phyloP scores from a whole-genome alignment of 2,329 filamentous ascomycete genomes.

The Raffaelea albimanens region DNA sequence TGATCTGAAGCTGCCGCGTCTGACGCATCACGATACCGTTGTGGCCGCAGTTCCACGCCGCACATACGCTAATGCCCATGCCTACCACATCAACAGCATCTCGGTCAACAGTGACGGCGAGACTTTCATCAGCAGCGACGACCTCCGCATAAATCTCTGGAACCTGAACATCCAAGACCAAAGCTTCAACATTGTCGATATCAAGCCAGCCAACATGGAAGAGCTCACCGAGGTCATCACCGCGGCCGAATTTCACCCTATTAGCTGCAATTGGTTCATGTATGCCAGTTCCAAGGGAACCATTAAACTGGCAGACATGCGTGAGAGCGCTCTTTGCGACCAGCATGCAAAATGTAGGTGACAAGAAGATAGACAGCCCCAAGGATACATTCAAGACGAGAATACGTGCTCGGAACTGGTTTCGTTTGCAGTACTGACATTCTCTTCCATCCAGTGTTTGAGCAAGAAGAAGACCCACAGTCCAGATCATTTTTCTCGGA shows the following conservation, averaged over 20 bases:
- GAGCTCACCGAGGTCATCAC: constrained; percentile 98
- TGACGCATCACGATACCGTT: constrained; percentile 97
- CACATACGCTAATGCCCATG: constrained; percentile 96
- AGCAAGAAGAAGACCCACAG: constrained; percentile 95
- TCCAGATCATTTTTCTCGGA: constrained; percentile 99
- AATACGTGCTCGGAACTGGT: no score
- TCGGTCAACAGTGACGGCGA: constrained; percentile 99
- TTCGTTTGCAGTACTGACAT: constrained; percentile 1
- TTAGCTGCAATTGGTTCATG: constrained; percentile 99
- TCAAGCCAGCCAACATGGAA: constrained; percentile 99
- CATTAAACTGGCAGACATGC: constrained; percentile 98
- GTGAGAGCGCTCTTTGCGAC: constrained; percentile 91
- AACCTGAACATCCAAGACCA: constrained; percentile 99
- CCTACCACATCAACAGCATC: constrained; percentile 99
- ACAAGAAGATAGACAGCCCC: no score
- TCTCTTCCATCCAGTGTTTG: constrained; percentile 64
- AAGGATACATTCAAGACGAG: no score
- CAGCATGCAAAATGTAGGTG: constrained; percentile 90
- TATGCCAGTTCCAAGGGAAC: constrained; percentile 98
- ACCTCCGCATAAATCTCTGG: constrained; percentile 96
- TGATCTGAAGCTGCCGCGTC: constrained; percentile 84
- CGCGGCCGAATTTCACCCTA: constrained; percentile 91
- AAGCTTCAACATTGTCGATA: constrained; percentile 99
- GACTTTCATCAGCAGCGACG: constrained; percentile 98
- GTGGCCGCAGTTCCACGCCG: constrained; percentile 91